These are phyloP conservation scores for Hamiltosporidium tvaerminnensis DNA, from an alignment of 371 early-diverging fungal genomes.

Conservation along the genomic window DNA sequence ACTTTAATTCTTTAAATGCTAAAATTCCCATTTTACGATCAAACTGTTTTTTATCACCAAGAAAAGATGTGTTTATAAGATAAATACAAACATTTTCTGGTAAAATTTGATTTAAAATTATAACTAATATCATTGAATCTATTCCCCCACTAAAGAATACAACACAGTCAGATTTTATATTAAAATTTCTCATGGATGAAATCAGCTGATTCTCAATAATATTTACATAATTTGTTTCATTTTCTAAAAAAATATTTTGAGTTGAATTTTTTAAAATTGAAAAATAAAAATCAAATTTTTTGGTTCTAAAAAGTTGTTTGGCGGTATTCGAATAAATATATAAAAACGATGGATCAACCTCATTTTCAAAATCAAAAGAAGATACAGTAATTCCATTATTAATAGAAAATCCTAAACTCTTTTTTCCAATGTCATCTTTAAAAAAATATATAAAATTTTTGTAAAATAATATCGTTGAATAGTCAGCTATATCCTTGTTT, in stretches of 20 bases:
- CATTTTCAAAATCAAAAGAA: constrained; percentile 19
- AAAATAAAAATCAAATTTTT: neutral
- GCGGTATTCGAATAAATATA: constrained; percentile 18
- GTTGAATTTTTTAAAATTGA: neutral
- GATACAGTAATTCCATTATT: constrained; percentile 9
- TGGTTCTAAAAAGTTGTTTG: neutral
- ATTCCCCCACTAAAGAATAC: constrained; percentile 40
- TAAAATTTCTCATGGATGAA: neutral
- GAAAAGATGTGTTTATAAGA: constrained; percentile 35
- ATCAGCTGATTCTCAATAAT: neutral
- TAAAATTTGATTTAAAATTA: constrained; percentile 13
- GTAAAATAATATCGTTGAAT: too few species aligned
- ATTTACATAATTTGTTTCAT: neutral
- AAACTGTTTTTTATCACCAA: constrained; percentile 4
- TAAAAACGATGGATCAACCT: constrained; percentile 18
- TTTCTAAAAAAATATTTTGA: neutral
- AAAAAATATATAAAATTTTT: constrained; percentile 15
- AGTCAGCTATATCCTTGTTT: too few species aligned
- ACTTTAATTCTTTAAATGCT: constrained; percentile 11
- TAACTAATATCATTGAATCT: constrained; percentile 29
- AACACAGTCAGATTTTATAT: neutral
- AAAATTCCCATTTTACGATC: constrained; percentile 20
- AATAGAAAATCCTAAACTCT: constrained; percentile 20
- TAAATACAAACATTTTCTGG: constrained; percentile 7
- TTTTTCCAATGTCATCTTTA: constrained; percentile 40